Base-by-base conservation (phyloP, 306 rosid genomes). In the Sindora glabra region DNA sequence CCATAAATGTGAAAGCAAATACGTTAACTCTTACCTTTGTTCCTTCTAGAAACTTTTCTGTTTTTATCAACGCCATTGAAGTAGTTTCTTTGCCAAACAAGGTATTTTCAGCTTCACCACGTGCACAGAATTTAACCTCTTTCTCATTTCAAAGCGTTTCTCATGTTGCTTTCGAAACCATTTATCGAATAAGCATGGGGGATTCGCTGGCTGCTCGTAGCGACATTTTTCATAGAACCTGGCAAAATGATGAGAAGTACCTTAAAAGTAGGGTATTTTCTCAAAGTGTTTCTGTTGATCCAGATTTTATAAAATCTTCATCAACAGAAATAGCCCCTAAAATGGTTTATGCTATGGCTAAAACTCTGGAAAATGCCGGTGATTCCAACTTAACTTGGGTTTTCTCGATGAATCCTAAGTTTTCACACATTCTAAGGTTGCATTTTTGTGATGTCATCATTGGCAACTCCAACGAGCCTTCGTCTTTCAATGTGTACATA, bases 61-160 rank as follows among this genome's bases (percentile, higher is more conserved):
- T 77, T 6, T 84, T 84, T 57, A 73, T 84, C 19, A 84, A 84
- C 39, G 87, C 85, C 25, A 78, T 84, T 33, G 91, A 81, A 72
- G 83, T 84, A 19, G 81, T 84, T 46, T 84, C 87, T 3, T 32
- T 75, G 8, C 87, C 90, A 4, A 67, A 76, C 55, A 64, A 64
- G 14, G 61, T 78, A 22, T 59, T 81, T 0, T 65, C 79, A 6
- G 71, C 66, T 46, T 71, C 74, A 47, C 81, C 83, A 17, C 8
- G 39, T 62, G 79, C 73, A 29, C 66, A 77, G 24, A 67, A 74
- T 61, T 85, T n/a, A n/a, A n/a, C 89, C 8, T n/a, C 77, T 39
- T 27, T 56, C 23, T 68, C 81, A 41, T 68, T 77, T 22, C 58
- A 59, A 4, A 80, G 76, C 3, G 39, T 78, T 34, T 75, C 87